Evolutionary conservation across 805 yeast genomes (phyloP).

Genomic region (Barnettozyma pratensis): DNA sequence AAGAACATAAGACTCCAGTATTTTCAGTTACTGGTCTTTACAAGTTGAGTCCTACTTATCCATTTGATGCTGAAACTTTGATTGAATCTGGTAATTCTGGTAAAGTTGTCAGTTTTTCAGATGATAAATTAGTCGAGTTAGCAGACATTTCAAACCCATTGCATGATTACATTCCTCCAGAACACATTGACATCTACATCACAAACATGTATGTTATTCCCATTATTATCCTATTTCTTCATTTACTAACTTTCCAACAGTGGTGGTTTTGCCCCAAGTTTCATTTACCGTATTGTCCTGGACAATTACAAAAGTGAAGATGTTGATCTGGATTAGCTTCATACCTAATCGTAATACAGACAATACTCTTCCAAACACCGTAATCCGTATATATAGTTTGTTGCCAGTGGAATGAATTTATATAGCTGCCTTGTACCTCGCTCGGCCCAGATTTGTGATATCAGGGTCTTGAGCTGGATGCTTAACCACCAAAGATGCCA

Average conservation of each 20-base stretch:
- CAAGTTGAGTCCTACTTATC: slow-evolving; percentile 89
- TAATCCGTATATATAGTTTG: not conserved
- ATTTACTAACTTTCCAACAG: slow-evolving; percentile 19
- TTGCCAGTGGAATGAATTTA: not conserved
- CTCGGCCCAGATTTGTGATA: slow-evolving; percentile 39
- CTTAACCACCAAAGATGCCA: slow-evolving; percentile 6
- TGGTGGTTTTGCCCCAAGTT: slow-evolving; percentile 96
- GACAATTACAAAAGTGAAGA: slow-evolving; percentile 91
- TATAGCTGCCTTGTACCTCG: slow-evolving; percentile 54
- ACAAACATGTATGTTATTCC: slow-evolving; percentile 59
- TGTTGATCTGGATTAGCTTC: slow-evolving; percentile 45
- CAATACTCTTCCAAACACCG: not conserved
- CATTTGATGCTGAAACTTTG: slow-evolving; percentile 70
- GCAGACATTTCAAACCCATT: slow-evolving; percentile 84
- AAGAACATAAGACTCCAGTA: slow-evolving; percentile 93
- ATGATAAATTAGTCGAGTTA: slow-evolving; percentile 60
- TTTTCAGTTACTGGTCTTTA: slow-evolving; percentile 92
- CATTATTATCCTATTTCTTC: not conserved
- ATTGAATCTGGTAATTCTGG: slow-evolving; percentile 93
- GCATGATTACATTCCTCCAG: slow-evolving; percentile 90
- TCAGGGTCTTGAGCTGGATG: slow-evolving; percentile 61
- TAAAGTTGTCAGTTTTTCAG: slow-evolving; percentile 75
- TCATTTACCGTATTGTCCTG: slow-evolving; percentile 89
- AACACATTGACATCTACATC: slow-evolving; percentile 86
- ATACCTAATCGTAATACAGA: not conserved